Evolutionary conservation across 1,139 yeast genomes (phyloP), one percentile per base, ranked within the genome.

Genomic region (Geotrichum fermentans): DNA sequence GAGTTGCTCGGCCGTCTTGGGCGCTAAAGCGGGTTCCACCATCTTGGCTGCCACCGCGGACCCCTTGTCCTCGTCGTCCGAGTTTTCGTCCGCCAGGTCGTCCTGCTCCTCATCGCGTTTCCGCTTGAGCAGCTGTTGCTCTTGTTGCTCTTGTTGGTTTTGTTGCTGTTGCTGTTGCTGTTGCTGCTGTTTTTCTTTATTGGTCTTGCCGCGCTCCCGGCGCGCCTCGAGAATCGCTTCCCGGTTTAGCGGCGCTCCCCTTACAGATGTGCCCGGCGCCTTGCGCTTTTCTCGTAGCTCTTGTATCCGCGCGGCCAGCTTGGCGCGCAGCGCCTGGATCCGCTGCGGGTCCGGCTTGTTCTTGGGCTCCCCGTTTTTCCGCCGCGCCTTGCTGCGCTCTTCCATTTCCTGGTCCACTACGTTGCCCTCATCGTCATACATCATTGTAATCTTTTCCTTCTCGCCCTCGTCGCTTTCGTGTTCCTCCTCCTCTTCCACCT

Each of bases 201-300:
- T 36, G 2, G 28, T 20, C 28, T 21, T 71, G 62, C 74, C 75
- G 63, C 73, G 74, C 56, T 60, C 57, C 30, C 59, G 55, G 13
- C 75, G 60, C 2, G 70, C 70, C 17, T 66, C 71, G 13, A 72
- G 60, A 17, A 72, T 67, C 36, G 70, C 72, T 28, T 71, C 74
- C 42, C 75, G 60, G 50, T 64, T 78, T 71, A 82, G 77, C 11
- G 94, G 92, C 0, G 96, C 94, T 24, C 95, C 96, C 3, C 77
- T 73, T 14, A 75, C 80, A 40, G 79, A 83, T 0, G 92, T 72
- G 1, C 97, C 97, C 0, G 94, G 94, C 0, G 97, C 98, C 61
- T 84, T 90, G 62, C 99, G 80, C 66, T 79, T 85, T 52, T 83
- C 92, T 58, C 82, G 80, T 68, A 92, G 65, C 26, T 68, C 73